Percentiles rank a stretch among this genome's conserved stretches.
phyloP scores from a whole-genome alignment of 805 yeast species.

The Helenozyma baotianmanensis region DNA sequence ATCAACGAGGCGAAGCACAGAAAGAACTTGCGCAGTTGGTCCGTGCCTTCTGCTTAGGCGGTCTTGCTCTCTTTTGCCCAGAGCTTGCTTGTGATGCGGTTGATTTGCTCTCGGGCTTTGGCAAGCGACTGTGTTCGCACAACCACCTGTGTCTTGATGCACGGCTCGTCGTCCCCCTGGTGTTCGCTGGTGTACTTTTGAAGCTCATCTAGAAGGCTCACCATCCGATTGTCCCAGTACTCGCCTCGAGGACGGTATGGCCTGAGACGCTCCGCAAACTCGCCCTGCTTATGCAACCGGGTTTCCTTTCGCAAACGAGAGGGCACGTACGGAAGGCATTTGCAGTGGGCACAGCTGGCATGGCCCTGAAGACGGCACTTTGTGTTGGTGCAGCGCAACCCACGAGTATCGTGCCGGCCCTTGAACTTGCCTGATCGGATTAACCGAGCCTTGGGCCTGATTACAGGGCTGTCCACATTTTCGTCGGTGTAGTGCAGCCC shows the following conservation, averaged over 20 bases:
- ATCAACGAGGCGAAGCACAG: conserved; percentile 38
- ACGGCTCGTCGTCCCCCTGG: background rate
- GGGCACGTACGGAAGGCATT: conserved; percentile 13
- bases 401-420: conserved; percentile 18
- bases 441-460: no score
- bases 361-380: conserved; percentile 8
- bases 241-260: no score
- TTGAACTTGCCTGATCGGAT: conserved; percentile 19
- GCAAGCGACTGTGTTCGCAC: conserved; percentile 8
- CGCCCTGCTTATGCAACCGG: no score
- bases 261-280: no score
- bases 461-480: no score
- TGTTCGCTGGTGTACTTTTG: conserved; percentile 1
- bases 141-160: conserved; percentile 1
- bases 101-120: conserved; percentile 8
- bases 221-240: conserved; percentile 6
- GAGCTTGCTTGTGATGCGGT: conserved; percentile 7
- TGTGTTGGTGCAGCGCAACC: conserved; percentile 14
- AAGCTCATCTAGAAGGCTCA: conserved; percentile 7
- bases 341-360: conserved; percentile 12
- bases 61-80: conserved; percentile 3
- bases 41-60: conserved; percentile 9
- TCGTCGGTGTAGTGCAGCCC: no score
- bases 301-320: conserved; percentile 5
- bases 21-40: conserved; percentile 37